Percentiles rank a stretch among this genome's conserved stretches.
phyloP scores from a whole-genome alignment of 305 asterid genomes.

The Striga hermonthica region DNA sequence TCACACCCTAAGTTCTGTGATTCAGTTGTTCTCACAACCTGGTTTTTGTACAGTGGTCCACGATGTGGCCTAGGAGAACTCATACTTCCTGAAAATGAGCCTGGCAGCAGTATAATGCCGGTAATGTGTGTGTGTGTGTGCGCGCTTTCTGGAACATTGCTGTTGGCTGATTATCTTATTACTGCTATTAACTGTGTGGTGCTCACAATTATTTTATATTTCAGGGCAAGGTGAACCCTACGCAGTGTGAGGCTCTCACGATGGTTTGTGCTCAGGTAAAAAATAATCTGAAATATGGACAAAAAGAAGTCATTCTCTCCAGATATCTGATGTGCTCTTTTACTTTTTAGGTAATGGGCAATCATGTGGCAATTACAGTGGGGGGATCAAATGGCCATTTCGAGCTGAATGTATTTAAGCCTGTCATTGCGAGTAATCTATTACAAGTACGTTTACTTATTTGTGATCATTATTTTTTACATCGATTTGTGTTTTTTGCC shows the following conservation, averaged over 20 bases:
- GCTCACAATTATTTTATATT: slow-evolving; percentile 29
- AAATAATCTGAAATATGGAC: slow-evolving; percentile 16
- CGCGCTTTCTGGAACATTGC: slow-evolving; percentile 12
- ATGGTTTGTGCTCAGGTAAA: slow-evolving; percentile 95
- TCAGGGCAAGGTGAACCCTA: slow-evolving; percentile 89
- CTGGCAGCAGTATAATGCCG: slow-evolving; percentile 99
- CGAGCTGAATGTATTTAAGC: slow-evolving; percentile 91
- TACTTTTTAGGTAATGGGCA: slow-evolving; percentile 82
- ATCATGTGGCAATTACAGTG: slow-evolving; percentile 82
- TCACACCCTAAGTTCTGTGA: slow-evolving; percentile 8
- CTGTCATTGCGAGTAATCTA: slow-evolving; percentile 83
- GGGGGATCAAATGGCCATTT: slow-evolving; percentile 95
- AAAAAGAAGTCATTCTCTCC: slow-evolving; percentile 10
- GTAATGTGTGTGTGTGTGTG: slow-evolving; percentile 42
- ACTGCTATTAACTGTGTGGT: slow-evolving; percentile 4
- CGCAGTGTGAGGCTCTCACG: slow-evolving; percentile 93
- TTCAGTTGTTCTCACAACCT: slow-evolving; percentile 28
- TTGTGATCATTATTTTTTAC: neutral
- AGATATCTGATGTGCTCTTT: slow-evolving; percentile 10
- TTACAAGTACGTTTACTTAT: slow-evolving; percentile 60
- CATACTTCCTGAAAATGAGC: slow-evolving; percentile 98
- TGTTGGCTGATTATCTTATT: neutral
- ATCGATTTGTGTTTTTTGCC: neutral
- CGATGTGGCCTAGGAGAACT: slow-evolving; percentile 98
- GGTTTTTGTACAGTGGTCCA: slow-evolving; percentile 70